Conservation (phyloP, 2,329 filamentous ascomycete species). For the Cladobotryum protrusum region DNA sequence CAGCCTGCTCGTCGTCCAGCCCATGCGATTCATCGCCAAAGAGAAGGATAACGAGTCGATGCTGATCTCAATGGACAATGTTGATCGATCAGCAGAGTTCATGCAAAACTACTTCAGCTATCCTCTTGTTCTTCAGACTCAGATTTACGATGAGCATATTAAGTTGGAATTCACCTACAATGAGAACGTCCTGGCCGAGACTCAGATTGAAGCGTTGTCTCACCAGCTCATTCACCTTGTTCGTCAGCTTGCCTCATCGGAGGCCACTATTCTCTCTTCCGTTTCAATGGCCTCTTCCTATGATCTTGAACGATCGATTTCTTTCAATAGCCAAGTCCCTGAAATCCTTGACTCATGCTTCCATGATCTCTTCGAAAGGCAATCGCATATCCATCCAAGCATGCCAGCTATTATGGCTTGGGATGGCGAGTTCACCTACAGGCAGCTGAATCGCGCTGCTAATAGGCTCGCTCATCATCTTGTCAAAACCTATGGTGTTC, state of each 20-base stretch:
- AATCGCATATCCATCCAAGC: neutral
- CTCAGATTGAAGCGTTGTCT: neutral
- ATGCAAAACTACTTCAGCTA: neutral
- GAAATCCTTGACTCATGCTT: neutral
- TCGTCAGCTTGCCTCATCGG: neutral
- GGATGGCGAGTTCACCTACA: conserved; percentile 2
- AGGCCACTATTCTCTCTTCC: neutral
- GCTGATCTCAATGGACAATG: too few relatives aligned
- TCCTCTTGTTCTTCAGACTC: neutral
- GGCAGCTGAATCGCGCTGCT: neutral
- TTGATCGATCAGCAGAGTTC: too few relatives aligned
- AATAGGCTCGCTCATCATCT: conserved; percentile 1
- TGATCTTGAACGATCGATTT: conserved; percentile 1
- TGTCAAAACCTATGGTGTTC: neutral
- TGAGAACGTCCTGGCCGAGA: neutral
- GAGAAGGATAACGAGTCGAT: neutral
- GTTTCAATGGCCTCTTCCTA: neutral
- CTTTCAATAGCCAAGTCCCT: neutral
- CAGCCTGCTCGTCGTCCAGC: conserved; percentile 5
- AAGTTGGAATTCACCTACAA: conserved; percentile 1
- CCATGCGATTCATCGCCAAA: neutral
- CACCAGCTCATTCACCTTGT: conserved; percentile 3
- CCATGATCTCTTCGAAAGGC: conserved; percentile 1
- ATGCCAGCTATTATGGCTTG: conserved; percentile 2
- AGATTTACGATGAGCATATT: neutral